Base-by-base conservation (phyloP, 306 rosid species). In the Comarum palustre region DNA sequence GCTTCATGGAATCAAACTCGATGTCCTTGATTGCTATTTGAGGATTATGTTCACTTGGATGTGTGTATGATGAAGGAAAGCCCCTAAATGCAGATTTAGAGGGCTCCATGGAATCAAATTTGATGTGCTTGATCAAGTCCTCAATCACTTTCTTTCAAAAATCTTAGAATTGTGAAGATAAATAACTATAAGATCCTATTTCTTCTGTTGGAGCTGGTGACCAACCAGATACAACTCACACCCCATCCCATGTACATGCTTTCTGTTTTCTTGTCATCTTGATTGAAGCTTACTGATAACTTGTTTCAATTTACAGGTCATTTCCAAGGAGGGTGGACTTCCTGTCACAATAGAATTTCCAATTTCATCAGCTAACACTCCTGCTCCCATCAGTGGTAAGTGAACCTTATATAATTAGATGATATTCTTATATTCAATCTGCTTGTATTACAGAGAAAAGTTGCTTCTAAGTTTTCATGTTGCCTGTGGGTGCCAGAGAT, bases 241-340 rank as follows among this genome's bases (percentile, higher is more conserved):
- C 61, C 6, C 13, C 50, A 41, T 16, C 13, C 10, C 51, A 38
- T 38, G 42, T 38, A 22, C 70, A 41, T 22, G 47, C 34, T 16
- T 27, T 67, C 72, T 47, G 22, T 46, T 2, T 36, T 47, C 42
- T 19, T 32, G 46, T 55, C 15, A 54, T 27, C 57, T 66, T 51
- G 17, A 65, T 47, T 11, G 19, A 25, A 19, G 63, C 20, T 45
- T 57, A 27, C 20, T 13, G 15, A 50, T 50, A 47, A 69, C 8
- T 58, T 76, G 81, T 75, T 29, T 75, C 52, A 45, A 34, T 73
- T 54, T 60, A 61, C 79, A 93, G 97, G 88, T 91, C 24, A 89
- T 93, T 73, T 80, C 89, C 51, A 91, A 87, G 90, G 92, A 88
- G 73, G 57, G 86, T 68, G 88, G 80, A 27, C 82, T 86, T 84